Evolutionary conservation across 1,284 basidiomycete species (phyloP).

Genomic region (Marasmius oreades): DNA sequence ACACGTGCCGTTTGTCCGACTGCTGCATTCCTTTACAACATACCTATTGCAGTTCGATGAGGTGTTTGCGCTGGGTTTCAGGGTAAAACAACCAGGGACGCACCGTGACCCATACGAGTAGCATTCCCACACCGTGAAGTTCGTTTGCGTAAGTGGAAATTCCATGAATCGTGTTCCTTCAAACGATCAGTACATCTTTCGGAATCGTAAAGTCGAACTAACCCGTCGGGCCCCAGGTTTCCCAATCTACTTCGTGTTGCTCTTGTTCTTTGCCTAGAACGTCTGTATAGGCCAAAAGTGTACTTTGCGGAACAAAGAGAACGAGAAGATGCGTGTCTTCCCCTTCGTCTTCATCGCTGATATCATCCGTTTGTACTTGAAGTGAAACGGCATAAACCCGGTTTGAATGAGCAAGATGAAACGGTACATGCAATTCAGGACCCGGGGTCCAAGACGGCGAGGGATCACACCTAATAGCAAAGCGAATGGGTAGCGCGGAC

Average conservation of each 20-base stretch:
- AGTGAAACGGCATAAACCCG: conserved; percentile 48
- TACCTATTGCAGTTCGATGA: conserved; percentile 11
- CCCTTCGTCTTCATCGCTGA: conserved; percentile 14
- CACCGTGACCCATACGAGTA: conserved; percentile 53
- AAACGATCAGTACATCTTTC: neutral
- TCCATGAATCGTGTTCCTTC: conserved; percentile 35
- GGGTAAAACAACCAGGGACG: conserved; percentile 18
- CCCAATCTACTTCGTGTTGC: conserved; percentile 38
- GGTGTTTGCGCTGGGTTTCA: neutral
- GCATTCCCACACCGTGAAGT: conserved; percentile 52
- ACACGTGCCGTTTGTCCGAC: conserved; percentile 1
- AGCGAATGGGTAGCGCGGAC: conserved; percentile 22
- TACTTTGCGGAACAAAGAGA: conserved; percentile 47
- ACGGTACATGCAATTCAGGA: conserved; percentile 37
- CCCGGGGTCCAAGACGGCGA: conserved; percentile 41
- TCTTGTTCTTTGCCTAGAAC: conserved; percentile 17
- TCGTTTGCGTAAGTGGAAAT: conserved; percentile 26
- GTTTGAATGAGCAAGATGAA: conserved; percentile 40
- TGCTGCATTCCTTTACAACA: conserved; percentile 21
- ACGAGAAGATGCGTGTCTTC: conserved; percentile 24
- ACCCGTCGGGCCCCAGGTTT: conserved; percentile 44
- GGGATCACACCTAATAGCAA: conserved; percentile 57
- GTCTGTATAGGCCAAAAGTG: conserved; percentile 35
- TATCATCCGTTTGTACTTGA: conserved; percentile 26
- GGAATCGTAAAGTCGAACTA: neutral